Conservation (phyloP, 2,329 filamentous ascomycete genomes). For the Claviceps maximensis region DNA sequence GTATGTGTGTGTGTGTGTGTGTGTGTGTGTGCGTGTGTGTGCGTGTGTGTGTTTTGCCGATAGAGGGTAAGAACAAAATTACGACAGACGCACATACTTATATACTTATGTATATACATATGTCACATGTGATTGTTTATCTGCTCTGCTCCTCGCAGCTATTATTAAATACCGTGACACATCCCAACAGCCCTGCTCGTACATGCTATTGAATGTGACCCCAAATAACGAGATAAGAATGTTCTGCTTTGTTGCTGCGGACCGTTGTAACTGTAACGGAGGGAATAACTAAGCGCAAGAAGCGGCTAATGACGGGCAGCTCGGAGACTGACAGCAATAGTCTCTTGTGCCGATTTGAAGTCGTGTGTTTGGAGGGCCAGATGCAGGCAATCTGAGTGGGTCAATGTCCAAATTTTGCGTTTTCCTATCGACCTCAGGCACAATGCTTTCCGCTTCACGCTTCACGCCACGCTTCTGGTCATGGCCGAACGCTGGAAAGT, state of each 20-base stretch:
- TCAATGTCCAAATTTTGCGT: too few relatives aligned
- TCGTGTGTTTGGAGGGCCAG: too few relatives aligned
- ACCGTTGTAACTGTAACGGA: background rate
- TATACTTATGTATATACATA: background rate
- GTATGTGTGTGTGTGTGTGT: too few relatives aligned
- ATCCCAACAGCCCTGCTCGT: background rate
- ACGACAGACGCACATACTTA: too few relatives aligned
- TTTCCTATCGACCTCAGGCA: too few relatives aligned
- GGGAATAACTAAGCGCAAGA: background rate
- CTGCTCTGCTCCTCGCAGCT: background rate
- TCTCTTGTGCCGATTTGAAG: too few relatives aligned
- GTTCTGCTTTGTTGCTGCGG: background rate
- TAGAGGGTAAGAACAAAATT: too few relatives aligned
- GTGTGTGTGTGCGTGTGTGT: too few relatives aligned
- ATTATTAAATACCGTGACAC: too few relatives aligned
- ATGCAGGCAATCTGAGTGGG: too few relatives aligned
- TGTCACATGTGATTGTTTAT: too few relatives aligned
- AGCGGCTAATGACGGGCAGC: background rate
- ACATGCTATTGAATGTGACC: background rate
- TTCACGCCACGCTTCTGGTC: background rate
- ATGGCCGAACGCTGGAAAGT: constrained; percentile 9
- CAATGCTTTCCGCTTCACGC: background rate
- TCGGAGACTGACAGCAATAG: background rate
- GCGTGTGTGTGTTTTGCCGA: too few relatives aligned
- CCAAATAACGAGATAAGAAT: background rate